Conservation (phyloP, 768 basidiomycete species). For the Lactarius vividus region DNA sequence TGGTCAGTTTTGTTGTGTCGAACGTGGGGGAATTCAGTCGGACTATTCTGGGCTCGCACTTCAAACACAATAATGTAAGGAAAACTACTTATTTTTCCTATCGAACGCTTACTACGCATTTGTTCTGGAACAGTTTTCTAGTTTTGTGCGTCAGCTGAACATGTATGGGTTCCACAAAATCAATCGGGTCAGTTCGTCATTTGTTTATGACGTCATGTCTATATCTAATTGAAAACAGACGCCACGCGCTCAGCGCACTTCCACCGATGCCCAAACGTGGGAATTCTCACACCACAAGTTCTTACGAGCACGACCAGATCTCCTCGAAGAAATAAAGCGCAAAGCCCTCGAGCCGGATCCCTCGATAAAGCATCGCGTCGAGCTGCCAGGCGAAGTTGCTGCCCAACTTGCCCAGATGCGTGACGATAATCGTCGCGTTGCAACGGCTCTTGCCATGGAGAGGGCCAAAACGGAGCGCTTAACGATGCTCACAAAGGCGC, state of each 20-base stretch:
- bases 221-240: conserved; percentile 44
- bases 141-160: conserved; percentile 92
- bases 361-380: conserved; percentile 65
- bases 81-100: background rate
- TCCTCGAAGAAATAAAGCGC: conserved; percentile 83
- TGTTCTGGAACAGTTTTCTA: conserved; percentile 65
- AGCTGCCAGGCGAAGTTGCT: conserved; percentile 75
- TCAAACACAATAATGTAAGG: conserved; percentile 86
- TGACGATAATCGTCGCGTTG: conserved; percentile 67
- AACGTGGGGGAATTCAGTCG: conserved; percentile 85
- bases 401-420: conserved; percentile 67
- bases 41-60: conserved; percentile 80
- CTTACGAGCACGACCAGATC: conserved; percentile 72
- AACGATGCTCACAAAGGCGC: conserved; percentile 51
- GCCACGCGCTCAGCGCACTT: conserved; percentile 78
- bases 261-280: conserved; percentile 80
- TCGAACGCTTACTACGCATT: background rate
- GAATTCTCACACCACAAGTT: conserved; percentile 90
- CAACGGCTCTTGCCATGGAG: conserved; percentile 50
- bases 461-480: conserved; percentile 61
- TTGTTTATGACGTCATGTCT: conserved; percentile 5
- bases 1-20: conserved; percentile 71
- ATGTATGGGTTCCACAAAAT: conserved; percentile 98
- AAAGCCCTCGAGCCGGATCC: conserved; percentile 83
- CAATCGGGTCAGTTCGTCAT: conserved; percentile 58